Base-by-base conservation (phyloP, 2,329 filamentous ascomycete genomes). In the Ophiocordyceps australis region DNA sequence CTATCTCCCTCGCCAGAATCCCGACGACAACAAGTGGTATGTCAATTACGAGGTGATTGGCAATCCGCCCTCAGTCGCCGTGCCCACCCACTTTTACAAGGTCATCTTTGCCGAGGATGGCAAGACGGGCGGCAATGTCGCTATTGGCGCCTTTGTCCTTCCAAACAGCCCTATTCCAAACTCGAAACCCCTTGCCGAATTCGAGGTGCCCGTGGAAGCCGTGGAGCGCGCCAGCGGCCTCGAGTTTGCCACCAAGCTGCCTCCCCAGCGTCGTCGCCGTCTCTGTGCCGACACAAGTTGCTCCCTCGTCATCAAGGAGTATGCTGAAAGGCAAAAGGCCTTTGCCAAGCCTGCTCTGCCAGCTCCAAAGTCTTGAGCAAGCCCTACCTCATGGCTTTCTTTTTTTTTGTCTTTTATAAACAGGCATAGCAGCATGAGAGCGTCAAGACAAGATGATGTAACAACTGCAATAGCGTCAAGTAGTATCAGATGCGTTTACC, bases 21-120 rank as follows among this genome's bases (percentile, higher is more conserved):
- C 73, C 5, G 53, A 54, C 29, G 89, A 95, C 57, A 78, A 79
- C 39, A 95, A 95, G 59, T 98, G 85, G 83, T 76, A 83, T 38
- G 83, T 94, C 30, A 74, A 65, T 32, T 95, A 98, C 57, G 89
- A 98, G 57, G 77, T 98, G 31, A 93, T 98, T 39, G 89, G 89
- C 20, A 77, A 64, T 46, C 89, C 89, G 36, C 86, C 89, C 7
- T 91, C 83, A 42, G 78, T 98, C 28, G 85, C 89, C 15, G 89
- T 98, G 27, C 89, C 89, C 4, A 98, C 89, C 14, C 89, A 98
- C 52, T 98, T 98, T 57, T 98, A 93, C 67, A 98, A 98, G 60
- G 82, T 98, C 43, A 89, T 98, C 39, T 92, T 89, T 43, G 89
- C 81, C 15, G 89, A 98, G 55, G 82, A 93, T 42, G 79, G 77